Base-by-base conservation (phyloP, 163 green algal genomes). In the Chlorella variabilis region DNA sequence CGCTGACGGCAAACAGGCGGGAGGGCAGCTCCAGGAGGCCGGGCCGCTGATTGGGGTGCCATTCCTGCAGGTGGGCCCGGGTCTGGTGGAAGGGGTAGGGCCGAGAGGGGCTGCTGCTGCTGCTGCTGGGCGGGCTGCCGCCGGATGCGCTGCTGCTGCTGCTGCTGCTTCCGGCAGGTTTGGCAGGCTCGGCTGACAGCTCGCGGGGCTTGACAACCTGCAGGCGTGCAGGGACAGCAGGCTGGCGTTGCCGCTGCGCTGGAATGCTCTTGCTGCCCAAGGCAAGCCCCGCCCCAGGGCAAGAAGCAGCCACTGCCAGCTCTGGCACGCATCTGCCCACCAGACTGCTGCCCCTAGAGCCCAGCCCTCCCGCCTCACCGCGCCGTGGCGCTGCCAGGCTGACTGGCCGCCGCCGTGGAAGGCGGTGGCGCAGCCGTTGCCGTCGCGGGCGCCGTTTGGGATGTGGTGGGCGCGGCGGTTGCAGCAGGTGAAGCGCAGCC, bases 401-500 rank as follows among this genome's bases (percentile, higher is more conserved):
- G 71, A 78, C 21, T 33, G 23, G 13, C 71, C 49, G 20, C 71
- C 71, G 2, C 3, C 36, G 23, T 78, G 71, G 34, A 67, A 78
- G 7, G 71, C 34, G 23, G 51, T 4, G 23, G 49, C 27, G 49
- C 71, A 78, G 49, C 71, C 71, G 34, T 83, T 83, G n/a, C 4
- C 5, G 65, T 73, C 56, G 0, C 77, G 25, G 51, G 27, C 56
- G 49, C 67, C 68, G 20, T 68, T 75, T 34, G 71, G 49, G 41
- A 77, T 77, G 51, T 83, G 77, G 77, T 83, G 56, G 17, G 77
- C 62, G 8, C 77, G 34, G 27, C 77, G 66, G 59, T 42, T 45
- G 77, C 77, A 83, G 77, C 77, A 83, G 27, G 77, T 83, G 51
- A 39, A 83, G 17, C 77, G 49, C 68, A 83, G 77, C 18, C 51